phyloP scores from a whole-genome alignment of 2,329 filamentous ascomycete species.

The Venturia pyrina region DNA sequence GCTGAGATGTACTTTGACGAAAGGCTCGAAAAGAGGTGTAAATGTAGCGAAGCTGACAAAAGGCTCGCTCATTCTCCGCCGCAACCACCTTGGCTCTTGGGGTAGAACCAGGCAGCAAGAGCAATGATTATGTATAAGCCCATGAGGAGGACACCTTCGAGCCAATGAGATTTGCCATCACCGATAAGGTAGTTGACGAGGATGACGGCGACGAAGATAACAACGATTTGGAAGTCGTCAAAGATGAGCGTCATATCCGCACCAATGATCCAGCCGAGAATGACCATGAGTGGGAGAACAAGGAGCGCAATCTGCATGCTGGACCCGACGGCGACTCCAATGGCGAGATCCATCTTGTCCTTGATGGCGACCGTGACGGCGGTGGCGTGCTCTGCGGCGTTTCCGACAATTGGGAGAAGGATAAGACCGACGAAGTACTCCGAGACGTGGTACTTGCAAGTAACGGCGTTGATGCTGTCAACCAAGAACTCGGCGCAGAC shows the following conservation, averaged over 20 bases:
- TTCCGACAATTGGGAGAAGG: conserved; percentile 55
- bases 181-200: conserved; percentile 54
- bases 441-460: conserved; percentile 38
- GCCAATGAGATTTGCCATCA: conserved; percentile 48
- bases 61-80: background rate
- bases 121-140: conserved; percentile 53
- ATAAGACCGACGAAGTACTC: conserved; percentile 55
- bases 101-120: conserved; percentile 46
- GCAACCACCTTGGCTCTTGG: conserved; percentile 14
- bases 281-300: conserved; percentile 49
- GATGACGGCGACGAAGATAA: conserved; percentile 46
- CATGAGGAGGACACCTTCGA: conserved; percentile 52
- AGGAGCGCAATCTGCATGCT: conserved; percentile 56
- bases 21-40: background rate
- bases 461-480: conserved; percentile 46
- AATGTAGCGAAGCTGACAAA: background rate
- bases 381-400: conserved; percentile 56
- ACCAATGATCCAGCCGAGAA: conserved; percentile 52
- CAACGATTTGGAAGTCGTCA: conserved; percentile 74
- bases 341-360: conserved; percentile 60
- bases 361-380: conserved; percentile 45
- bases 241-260: conserved; percentile 68
- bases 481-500: conserved; percentile 63
- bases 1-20: background rate
- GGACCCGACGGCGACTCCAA: conserved; percentile 55